Percentiles rank a stretch among this genome's conserved stretches.
Evolutionary conservation across 2,329 filamentous ascomycete species (phyloP).

Genomic region (Zopfia rhizophila): DNA sequence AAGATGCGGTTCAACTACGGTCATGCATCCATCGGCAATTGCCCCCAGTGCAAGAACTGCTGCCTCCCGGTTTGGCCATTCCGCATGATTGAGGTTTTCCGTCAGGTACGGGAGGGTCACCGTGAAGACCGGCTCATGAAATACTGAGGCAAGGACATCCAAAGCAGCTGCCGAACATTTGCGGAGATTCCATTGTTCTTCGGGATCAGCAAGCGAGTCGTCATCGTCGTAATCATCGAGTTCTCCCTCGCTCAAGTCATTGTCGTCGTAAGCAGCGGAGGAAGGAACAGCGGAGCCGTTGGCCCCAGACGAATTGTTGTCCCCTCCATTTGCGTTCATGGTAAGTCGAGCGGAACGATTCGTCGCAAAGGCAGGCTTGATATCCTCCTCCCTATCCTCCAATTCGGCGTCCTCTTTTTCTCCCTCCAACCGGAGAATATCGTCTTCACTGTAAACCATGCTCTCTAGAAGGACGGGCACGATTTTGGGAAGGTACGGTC

Average conservation of each 20-base stretch:
- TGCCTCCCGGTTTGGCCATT: constrained; percentile 94
- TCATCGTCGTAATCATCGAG: constrained; percentile 80
- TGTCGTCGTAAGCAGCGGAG: constrained; percentile 64
- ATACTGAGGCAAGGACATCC: constrained; percentile 92
- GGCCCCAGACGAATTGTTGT: constrained; percentile 45
- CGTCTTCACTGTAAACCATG: constrained; percentile 97
- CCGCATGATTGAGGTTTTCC: constrained; percentile 84
- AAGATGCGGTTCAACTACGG: constrained; percentile 87
- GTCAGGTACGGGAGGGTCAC: constrained; percentile 93
- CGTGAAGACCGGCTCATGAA: constrained; percentile 87
- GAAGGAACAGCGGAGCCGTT: constrained; percentile 61
- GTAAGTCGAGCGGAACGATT: constrained; percentile 68
- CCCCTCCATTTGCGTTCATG: constrained; percentile 59
- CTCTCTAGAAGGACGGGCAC: constrained; percentile 90
- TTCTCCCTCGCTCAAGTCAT: constrained; percentile 88
- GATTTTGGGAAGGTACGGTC: constrained; percentile 82
- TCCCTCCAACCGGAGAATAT: constrained; percentile 84
- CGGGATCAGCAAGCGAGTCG: constrained; percentile 76
- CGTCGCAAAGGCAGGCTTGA: constrained; percentile 92
- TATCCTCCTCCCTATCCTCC: constrained; percentile 89
- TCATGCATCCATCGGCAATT: constrained; percentile 93
- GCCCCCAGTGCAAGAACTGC: constrained; percentile 94
- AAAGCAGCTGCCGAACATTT: constrained; percentile 97
- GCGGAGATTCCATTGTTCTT: constrained; percentile 92
- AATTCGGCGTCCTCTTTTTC: constrained; percentile 86